These are phyloP conservation scores for Elsinoe ampelina DNA, from an alignment of 2,329 filamentous ascomycete genomes.

Conservation along the genomic window DNA sequence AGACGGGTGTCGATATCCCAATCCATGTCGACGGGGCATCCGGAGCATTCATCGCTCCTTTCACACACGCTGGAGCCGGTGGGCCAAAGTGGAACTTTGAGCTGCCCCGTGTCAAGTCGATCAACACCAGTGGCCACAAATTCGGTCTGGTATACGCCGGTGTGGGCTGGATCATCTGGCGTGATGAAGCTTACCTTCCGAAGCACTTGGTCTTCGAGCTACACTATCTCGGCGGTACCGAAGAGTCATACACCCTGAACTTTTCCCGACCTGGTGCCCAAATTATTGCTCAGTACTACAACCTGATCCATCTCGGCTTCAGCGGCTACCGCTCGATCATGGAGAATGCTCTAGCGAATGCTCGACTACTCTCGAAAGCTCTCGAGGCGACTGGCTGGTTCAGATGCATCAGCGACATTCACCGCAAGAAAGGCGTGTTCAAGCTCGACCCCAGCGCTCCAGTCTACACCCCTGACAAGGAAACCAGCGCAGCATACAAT, in stretches of 20 bases:
- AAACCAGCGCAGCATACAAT: conserved; percentile 52
- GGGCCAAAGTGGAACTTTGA: conserved; percentile 56
- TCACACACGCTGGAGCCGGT: conserved; percentile 46
- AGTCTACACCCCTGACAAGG: conserved; percentile 34
- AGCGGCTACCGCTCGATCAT: conserved; percentile 55
- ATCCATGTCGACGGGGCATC: conserved; percentile 58
- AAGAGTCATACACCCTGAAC: conserved; percentile 62
- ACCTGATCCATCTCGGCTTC: conserved; percentile 61
- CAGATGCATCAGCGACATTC: conserved; percentile 55
- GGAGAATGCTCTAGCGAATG: conserved; percentile 58
- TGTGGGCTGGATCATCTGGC: conserved; percentile 62
- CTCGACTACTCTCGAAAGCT: conserved; percentile 52
- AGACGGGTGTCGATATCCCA: conserved; percentile 55
- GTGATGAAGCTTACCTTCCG: conserved; percentile 55
- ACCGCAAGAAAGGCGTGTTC: conserved; percentile 42
- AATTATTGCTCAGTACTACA: conserved; percentile 63
- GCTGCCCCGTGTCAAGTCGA: conserved; percentile 53
- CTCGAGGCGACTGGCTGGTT: conserved; percentile 61
- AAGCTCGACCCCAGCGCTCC: conserved; percentile 35
- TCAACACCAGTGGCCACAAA: conserved; percentile 57
- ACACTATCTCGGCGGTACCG: conserved; percentile 62
- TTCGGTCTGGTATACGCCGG: conserved; percentile 57
- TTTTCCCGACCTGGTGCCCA: conserved; percentile 63
- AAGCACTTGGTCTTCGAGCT: conserved; percentile 62
- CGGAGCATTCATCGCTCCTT: conserved; percentile 54